These are phyloP conservation scores for Rhynchosporium graminicola DNA, from an alignment of 2,329 filamentous ascomycete genomes.

Conservation along the genomic window DNA sequence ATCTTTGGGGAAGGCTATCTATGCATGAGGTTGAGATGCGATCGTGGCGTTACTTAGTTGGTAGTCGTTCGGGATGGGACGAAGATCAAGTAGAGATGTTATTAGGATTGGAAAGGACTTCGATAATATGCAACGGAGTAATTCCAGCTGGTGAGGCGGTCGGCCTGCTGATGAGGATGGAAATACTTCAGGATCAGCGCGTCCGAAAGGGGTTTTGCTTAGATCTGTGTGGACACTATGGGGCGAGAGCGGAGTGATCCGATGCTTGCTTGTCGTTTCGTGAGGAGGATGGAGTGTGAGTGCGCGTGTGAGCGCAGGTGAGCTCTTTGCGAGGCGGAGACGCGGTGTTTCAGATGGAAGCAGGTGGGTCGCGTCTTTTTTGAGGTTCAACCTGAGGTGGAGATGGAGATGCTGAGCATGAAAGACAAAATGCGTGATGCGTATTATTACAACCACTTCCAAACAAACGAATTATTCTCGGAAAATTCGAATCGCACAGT, in stretches of 20 bases:
- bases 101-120: slow-evolving; percentile 14
- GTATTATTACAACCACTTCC: slow-evolving; percentile 5
- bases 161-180: slow-evolving; percentile 10
- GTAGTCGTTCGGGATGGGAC: slow-evolving; percentile 16
- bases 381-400: slow-evolving; percentile 7
- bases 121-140: slow-evolving; percentile 13
- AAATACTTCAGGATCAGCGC: slow-evolving; percentile 21
- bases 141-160: slow-evolving; percentile 1
- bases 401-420: slow-evolving; percentile 3
- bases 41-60: slow-evolving; percentile 4
- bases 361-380: slow-evolving; percentile 11
- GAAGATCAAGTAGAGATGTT: slow-evolving; percentile 18
- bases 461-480: not conserved
- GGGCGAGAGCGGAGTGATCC: slow-evolving; percentile 13
- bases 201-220: slow-evolving; percentile 18
- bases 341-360: slow-evolving; percentile 23
- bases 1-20: slow-evolving; percentile 46
- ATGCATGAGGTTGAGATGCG: slow-evolving; percentile 28
- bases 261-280: slow-evolving; percentile 18
- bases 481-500: not conserved
- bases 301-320: not conserved
- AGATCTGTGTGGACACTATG: slow-evolving; percentile 11
- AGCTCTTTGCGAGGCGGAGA: slow-evolving; percentile 16
- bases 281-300: slow-evolving; percentile 5
- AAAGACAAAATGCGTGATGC: slow-evolving; percentile 7